These are phyloP conservation scores for Exophiala lecanii-corni DNA, from an alignment of 2,329 filamentous ascomycete genomes.

Conservation along the genomic window DNA sequence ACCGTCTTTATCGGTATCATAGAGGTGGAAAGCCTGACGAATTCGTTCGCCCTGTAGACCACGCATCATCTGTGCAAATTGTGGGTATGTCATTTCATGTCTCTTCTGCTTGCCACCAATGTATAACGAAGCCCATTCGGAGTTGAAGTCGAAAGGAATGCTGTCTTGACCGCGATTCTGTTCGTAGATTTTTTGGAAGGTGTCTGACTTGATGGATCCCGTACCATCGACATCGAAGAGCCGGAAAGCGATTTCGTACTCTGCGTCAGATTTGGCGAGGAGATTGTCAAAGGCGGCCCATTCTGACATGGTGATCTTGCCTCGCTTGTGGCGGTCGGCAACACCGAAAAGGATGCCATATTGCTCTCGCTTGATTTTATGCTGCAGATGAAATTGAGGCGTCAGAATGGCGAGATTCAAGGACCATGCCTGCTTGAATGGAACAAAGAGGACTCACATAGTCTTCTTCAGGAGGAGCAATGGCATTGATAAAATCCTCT, in stretches of 20 bases:
- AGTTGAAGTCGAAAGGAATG: constrained; percentile 95
- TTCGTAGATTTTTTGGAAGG: constrained; percentile 80
- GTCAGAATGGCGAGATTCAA: neutral
- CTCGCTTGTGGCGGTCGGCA: constrained; percentile 71
- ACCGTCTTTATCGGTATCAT: constrained; percentile 87
- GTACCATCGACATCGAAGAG: constrained; percentile 84
- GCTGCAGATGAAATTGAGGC: constrained; percentile 49
- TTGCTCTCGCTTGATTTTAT: constrained; percentile 96
- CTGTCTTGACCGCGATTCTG: constrained; percentile 78
- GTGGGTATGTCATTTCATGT: constrained; percentile 87
- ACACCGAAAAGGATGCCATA: constrained; percentile 91
- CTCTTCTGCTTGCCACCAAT: constrained; percentile 82
- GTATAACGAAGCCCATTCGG: constrained; percentile 93
- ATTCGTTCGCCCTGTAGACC: constrained; percentile 94
- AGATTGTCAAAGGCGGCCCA: constrained; percentile 95
- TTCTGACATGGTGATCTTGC: constrained; percentile 73
- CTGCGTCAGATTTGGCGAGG: constrained; percentile 87
- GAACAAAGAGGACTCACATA: constrained; percentile 66
- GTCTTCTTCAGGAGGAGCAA: constrained; percentile 81
- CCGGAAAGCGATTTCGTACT: constrained; percentile 98
- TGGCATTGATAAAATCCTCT: constrained; percentile 84
- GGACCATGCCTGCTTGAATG: too few relatives aligned
- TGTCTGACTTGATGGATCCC: constrained; percentile 82
- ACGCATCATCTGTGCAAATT: constrained; percentile 97
- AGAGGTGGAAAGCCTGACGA: constrained; percentile 85